A percentile compares a stretch with the other conserved stretches of the same genome.
Evolutionary conservation across 305 asterid species (phyloP).

Genomic region (Fraxinus albicans): DNA sequence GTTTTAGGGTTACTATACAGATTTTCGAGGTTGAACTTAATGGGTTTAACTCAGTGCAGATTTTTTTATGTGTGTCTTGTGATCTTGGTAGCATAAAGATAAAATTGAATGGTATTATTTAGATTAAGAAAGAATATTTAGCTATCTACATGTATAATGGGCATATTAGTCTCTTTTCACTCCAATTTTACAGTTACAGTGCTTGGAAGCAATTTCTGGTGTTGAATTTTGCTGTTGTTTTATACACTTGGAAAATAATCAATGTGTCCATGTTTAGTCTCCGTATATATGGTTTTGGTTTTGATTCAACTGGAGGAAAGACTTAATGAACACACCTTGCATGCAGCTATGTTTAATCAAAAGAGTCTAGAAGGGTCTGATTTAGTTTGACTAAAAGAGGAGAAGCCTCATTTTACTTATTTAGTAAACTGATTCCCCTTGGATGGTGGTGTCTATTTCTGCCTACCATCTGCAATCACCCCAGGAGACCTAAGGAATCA

Average conservation of each 20-base stretch:
- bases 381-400: background rate
- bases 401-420: background rate
- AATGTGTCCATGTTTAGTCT: background rate
- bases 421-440: background rate
- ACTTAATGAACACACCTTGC: background rate
- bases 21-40: background rate
- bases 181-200: background rate
- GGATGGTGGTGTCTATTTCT: background rate
- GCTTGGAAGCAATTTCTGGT: background rate
- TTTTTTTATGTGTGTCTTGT: background rate
- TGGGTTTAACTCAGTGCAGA: background rate
- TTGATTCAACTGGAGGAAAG: background rate
- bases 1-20: background rate
- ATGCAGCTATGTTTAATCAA: background rate
- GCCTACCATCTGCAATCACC: background rate
- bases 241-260: background rate
- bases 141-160: background rate
- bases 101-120: slow-evolving; percentile 1
- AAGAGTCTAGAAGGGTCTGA: background rate
- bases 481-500: background rate
- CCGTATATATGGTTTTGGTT: background rate
- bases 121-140: background rate
- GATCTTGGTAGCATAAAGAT: slow-evolving; percentile 15
- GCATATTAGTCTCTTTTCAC: background rate
- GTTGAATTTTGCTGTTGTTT: background rate